Conservation (phyloP, 1,284 basidiomycete genomes). For the Ganoderma lucidum region DNA sequence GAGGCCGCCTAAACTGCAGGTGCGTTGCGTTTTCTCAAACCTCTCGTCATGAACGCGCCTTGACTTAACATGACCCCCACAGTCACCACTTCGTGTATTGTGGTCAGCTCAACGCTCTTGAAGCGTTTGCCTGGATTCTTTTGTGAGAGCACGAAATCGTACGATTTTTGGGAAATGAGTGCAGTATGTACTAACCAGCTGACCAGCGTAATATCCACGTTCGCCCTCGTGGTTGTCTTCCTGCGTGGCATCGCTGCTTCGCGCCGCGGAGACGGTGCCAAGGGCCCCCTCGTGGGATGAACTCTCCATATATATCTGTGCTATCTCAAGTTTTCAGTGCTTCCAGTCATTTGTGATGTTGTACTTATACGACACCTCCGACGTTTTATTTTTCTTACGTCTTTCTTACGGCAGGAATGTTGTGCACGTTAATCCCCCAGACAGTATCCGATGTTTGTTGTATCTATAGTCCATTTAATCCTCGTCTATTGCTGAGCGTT, state of each 20-base stretch:
- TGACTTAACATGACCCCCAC: slow-evolving; percentile 29
- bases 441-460: slow-evolving; percentile 8
- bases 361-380: background rate
- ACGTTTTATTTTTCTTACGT: background rate
- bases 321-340: background rate
- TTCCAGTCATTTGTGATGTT: background rate
- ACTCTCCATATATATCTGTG: background rate
- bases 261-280: slow-evolving; percentile 43
- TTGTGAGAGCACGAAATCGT: slow-evolving; percentile 36
- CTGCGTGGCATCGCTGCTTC: slow-evolving; percentile 40
- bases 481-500: background rate
- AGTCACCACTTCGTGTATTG: slow-evolving; percentile 64
- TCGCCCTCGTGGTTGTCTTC: slow-evolving; percentile 41
- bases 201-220: slow-evolving; percentile 41
- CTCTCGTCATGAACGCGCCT: background rate
- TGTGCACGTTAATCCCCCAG: background rate
- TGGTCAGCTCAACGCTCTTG: slow-evolving; percentile 43
- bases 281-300: slow-evolving; percentile 35
- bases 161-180: background rate
- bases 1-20: slow-evolving; percentile 75
- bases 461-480: slow-evolving; percentile 26
- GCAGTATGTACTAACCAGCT: background rate
- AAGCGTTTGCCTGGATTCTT: slow-evolving; percentile 46
- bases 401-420: background rate
- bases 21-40: slow-evolving; percentile 42